phyloP scores from a whole-genome alignment of 2,329 filamentous ascomycete species.

The Eutypella sp. region DNA sequence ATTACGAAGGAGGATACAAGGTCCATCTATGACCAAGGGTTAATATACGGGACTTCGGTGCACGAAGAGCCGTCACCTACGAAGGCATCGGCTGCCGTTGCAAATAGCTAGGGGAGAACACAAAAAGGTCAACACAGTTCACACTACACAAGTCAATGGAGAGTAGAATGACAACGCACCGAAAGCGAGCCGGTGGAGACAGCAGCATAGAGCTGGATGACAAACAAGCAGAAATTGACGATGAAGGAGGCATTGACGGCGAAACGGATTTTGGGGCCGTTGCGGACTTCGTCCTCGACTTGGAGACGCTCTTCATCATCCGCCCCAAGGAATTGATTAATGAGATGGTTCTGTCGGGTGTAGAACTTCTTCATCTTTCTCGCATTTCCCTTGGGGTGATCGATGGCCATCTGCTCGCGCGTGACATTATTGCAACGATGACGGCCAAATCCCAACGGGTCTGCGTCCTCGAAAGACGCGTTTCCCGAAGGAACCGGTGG shows the following conservation, averaged over 20 bases:
- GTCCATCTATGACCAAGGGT: slow-evolving; percentile 43
- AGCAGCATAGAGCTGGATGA: slow-evolving; percentile 55
- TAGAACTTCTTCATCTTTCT: slow-evolving; percentile 42
- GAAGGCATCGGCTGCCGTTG: slow-evolving; percentile 61
- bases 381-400: slow-evolving; percentile 41
- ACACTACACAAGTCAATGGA: slow-evolving; percentile 7
- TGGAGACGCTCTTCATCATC: slow-evolving; percentile 50
- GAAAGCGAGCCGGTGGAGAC: slow-evolving; percentile 55
- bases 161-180: slow-evolving; percentile 19
- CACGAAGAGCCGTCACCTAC: slow-evolving; percentile 28
- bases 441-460: slow-evolving; percentile 35
- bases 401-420: slow-evolving; percentile 41
- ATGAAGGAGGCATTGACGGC: slow-evolving; percentile 47
- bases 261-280: slow-evolving; percentile 47
- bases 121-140: slow-evolving; percentile 16
- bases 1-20: slow-evolving; percentile 60
- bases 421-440: slow-evolving; percentile 36
- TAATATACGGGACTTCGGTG: slow-evolving; percentile 13
- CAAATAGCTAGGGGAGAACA: slow-evolving; percentile 48
- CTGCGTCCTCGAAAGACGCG: slow-evolving; percentile 13
- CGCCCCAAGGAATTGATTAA: slow-evolving; percentile 49
- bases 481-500: neutral
- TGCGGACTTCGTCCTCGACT: slow-evolving; percentile 44
- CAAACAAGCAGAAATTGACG: slow-evolving; percentile 49
- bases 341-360: slow-evolving; percentile 42